Evolutionary conservation across 495 filamentous ascomycete species (phyloP).

Genomic region (Penicillium chermesinum): DNA sequence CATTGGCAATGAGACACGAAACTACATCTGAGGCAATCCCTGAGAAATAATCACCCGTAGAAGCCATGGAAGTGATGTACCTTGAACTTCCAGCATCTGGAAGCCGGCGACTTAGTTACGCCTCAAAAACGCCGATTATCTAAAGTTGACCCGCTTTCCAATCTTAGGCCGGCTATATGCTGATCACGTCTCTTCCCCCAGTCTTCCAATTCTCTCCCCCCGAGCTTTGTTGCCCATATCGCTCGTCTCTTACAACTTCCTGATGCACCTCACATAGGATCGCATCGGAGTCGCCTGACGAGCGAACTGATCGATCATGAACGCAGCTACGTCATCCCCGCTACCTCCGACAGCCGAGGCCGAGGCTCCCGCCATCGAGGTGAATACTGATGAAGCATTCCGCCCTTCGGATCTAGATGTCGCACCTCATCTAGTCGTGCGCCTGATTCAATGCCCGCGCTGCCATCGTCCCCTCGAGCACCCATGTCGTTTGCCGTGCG

Average conservation of each 20-base stretch:
- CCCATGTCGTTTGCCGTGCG: slow-evolving; percentile 79
- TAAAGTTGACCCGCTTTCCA: slow-evolving; percentile 21
- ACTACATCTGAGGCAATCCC: slow-evolving; percentile 10
- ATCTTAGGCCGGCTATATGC: neutral
- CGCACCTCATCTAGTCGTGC: slow-evolving; percentile 48
- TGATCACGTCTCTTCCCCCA: slow-evolving; percentile 16
- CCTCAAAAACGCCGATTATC: slow-evolving; percentile 12
- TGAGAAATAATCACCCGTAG: no score
- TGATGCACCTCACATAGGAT: slow-evolving; percentile 2
- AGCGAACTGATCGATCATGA: slow-evolving; percentile 23
- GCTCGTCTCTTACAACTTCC: neutral
- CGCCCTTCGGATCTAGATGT: slow-evolving; percentile 45
- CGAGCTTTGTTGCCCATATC: slow-evolving; percentile 10
- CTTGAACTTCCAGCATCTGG: no score
- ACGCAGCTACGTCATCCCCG: slow-evolving; percentile 11
- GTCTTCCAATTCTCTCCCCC: neutral
- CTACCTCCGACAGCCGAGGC: slow-evolving; percentile 5
- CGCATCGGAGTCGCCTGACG: neutral
- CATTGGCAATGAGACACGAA: slow-evolving; percentile 22
- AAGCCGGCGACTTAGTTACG: neutral
- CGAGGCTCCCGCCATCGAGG: slow-evolving; percentile 7
- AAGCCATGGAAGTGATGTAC: no score
- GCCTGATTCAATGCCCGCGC: slow-evolving; percentile 65
- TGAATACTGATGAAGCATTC: slow-evolving; percentile 26
- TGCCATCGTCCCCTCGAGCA: slow-evolving; percentile 65